These are phyloP conservation scores for Talaromyces sp. DNA, from an alignment of 2,329 filamentous ascomycete genomes.

Conservation along the genomic window DNA sequence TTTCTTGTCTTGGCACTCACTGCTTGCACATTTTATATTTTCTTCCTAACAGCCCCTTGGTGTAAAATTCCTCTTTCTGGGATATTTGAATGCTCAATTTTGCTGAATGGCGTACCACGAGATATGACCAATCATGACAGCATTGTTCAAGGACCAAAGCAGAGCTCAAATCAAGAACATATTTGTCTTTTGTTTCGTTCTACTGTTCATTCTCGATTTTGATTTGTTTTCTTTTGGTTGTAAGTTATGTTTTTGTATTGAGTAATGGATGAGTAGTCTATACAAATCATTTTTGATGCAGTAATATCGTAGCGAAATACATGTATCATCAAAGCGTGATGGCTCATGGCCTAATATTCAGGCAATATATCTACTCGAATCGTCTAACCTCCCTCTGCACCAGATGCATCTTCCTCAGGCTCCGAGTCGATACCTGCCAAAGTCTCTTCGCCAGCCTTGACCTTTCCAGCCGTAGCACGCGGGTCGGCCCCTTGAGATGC, in stretches of 20 bases:
- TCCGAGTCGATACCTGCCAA: conserved; percentile 29
- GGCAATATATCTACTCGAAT: background rate
- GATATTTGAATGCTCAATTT: conserved; percentile 2
- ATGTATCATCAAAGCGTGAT: background rate
- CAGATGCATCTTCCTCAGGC: conserved; percentile 30
- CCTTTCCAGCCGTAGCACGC: conserved; percentile 19
- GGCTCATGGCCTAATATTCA: background rate
- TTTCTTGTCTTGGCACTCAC: conserved; percentile 8
- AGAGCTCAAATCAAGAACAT: conserved; percentile 8
- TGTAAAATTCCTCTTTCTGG: background rate
- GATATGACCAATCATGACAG: conserved; percentile 2
- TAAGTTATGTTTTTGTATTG: conserved; percentile 11
- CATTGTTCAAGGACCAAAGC: conserved; percentile 1
- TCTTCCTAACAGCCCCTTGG: background rate
- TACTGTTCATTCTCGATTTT: background rate
- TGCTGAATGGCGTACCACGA: conserved; percentile 2
- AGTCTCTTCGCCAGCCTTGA: conserved; percentile 7
- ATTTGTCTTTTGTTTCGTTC: conserved; percentile 10
- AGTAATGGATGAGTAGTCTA: conserved; percentile 1
- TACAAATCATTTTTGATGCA: conserved; percentile 3
- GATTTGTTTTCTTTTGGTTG: conserved; percentile 17
- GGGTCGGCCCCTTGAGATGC: conserved; percentile 49
- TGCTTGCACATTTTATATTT: conserved; percentile 13
- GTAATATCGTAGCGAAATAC: background rate
- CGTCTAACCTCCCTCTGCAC: conserved; percentile 18